Percentiles rank a stretch among this genome's conserved stretches.
Evolutionary conservation across 192 early-diverging fungal species (phyloP).

Genomic region (Coemansia asiatica): DNA sequence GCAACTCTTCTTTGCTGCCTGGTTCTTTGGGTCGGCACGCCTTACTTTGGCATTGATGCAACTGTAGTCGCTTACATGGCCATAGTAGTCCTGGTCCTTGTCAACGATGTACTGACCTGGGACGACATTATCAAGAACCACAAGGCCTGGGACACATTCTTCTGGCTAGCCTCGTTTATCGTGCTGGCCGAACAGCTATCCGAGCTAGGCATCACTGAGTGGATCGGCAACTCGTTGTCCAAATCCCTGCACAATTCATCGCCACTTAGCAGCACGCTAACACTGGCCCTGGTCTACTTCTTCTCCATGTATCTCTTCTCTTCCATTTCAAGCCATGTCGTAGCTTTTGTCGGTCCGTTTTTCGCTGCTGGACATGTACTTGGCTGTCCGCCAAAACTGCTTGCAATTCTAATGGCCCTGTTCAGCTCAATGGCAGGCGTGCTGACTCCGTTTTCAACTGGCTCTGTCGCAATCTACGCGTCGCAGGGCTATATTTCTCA

Average conservation of each 20-base stretch:
- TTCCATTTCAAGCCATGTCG: slow-evolving; percentile 69
- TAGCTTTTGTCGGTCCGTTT: slow-evolving; percentile 69
- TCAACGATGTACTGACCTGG: slow-evolving; percentile 62
- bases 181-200: slow-evolving; percentile 72
- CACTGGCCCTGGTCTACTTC: slow-evolving; percentile 63
- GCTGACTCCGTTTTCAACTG: slow-evolving; percentile 58
- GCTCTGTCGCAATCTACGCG: slow-evolving; percentile 61
- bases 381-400: slow-evolving; percentile 57
- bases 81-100: slow-evolving; percentile 58
- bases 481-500: slow-evolving; percentile 62
- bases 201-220: slow-evolving; percentile 66
- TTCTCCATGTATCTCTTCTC: slow-evolving; percentile 76
- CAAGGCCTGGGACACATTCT: slow-evolving; percentile 80
- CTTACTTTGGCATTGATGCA: slow-evolving; percentile 63
- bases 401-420: slow-evolving; percentile 61
- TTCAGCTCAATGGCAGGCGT: slow-evolving; percentile 66
- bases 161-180: slow-evolving; percentile 80
- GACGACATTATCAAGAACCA: slow-evolving; percentile 63
- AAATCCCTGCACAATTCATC: slow-evolving; percentile 34
- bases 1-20: slow-evolving; percentile 58
- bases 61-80: slow-evolving; percentile 70
- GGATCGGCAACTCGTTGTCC: slow-evolving; percentile 63
- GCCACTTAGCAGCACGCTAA: slow-evolving; percentile 45
- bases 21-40: slow-evolving; percentile 61
- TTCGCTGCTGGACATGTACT: slow-evolving; percentile 69